Conservation (phyloP, 1,139 yeast species). For the Kurtzmaniella quercitrusa region DNA sequence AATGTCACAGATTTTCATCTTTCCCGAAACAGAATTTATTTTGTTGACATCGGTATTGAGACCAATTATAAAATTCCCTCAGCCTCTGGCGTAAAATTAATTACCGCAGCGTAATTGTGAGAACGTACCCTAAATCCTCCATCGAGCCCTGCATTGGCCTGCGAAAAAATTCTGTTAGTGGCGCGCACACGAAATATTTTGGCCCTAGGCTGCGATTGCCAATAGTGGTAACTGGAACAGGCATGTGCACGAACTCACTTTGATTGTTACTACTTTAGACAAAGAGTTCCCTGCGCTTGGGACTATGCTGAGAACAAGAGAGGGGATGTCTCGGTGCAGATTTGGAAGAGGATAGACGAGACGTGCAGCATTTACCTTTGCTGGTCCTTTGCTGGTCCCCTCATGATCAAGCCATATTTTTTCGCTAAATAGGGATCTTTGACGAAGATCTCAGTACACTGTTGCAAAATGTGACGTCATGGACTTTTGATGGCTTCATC, state of each 20-base stretch:
- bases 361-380: too few relatives aligned
- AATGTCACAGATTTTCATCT: background rate
- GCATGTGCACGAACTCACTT: too few relatives aligned
- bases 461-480: background rate
- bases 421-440: too few relatives aligned
- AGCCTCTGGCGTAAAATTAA: conserved; percentile 6
- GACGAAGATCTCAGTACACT: too few relatives aligned
- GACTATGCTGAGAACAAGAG: too few relatives aligned
- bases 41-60: background rate
- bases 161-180: background rate
- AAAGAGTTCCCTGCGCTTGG: too few relatives aligned
- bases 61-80: conserved; percentile 8
- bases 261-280: background rate
- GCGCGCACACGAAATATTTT: background rate
- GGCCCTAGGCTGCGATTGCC: background rate
- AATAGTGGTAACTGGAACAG: background rate
- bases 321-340: too few relatives aligned
- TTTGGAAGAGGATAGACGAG: too few relatives aligned
- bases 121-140: background rate
- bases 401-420: too few relatives aligned
- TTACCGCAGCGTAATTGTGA: conserved; percentile 8
- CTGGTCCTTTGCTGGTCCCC: too few relatives aligned
- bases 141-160: background rate
- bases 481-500: too few relatives aligned
- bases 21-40: background rate